Evolutionary conservation across 257 asterid species (phyloP).

Genomic region (Gentiana dahurica): DNA sequence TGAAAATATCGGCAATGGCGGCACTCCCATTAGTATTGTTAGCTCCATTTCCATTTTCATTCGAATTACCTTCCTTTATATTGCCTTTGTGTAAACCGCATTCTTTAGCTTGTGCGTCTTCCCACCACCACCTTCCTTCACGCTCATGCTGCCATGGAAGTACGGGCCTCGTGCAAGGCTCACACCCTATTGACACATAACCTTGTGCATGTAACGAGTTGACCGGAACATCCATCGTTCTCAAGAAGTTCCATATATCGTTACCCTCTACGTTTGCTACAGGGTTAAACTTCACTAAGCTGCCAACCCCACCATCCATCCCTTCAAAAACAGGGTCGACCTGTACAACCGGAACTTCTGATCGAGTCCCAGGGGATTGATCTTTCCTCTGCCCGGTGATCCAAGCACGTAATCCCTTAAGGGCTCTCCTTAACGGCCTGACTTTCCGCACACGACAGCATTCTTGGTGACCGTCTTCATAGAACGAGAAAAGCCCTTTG

Average conservation of each 20-base stretch:
- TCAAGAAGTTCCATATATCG: conserved; percentile 62
- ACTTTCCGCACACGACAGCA: conserved; percentile 92
- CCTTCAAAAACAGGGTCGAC: conserved; percentile 86
- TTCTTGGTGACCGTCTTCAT: conserved; percentile 89
- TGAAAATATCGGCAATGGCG: conserved; percentile 37
- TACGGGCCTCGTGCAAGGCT: conserved; percentile 81
- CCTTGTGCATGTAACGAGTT: conserved; percentile 68
- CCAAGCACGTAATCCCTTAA: conserved; percentile 82
- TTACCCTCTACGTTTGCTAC: conserved; percentile 60
- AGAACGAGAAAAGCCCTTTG: conserved; percentile 87
- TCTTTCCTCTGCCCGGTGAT: conserved; percentile 88
- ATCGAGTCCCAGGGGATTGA: conserved; percentile 89
- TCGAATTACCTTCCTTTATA: conserved; percentile 44
- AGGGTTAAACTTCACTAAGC: conserved; percentile 90
- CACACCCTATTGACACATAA: conserved; percentile 74
- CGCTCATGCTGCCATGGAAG: conserved; percentile 90
- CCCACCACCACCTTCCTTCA: conserved; percentile 99
- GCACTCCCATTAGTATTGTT: conserved; percentile 28
- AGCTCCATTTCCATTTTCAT: conserved; percentile 27
- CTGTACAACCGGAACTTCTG: conserved; percentile 71
- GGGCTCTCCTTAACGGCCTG: conserved; percentile 63
- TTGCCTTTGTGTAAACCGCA: conserved; percentile 90
- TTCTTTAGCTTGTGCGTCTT: conserved; percentile 88
- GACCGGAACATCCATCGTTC: conserved; percentile 68
- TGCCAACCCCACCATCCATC: conserved; percentile 62